Evolutionary conservation across 129 eudicot genomes (phyloP).

Genomic region (Flaveria brownii): DNA sequence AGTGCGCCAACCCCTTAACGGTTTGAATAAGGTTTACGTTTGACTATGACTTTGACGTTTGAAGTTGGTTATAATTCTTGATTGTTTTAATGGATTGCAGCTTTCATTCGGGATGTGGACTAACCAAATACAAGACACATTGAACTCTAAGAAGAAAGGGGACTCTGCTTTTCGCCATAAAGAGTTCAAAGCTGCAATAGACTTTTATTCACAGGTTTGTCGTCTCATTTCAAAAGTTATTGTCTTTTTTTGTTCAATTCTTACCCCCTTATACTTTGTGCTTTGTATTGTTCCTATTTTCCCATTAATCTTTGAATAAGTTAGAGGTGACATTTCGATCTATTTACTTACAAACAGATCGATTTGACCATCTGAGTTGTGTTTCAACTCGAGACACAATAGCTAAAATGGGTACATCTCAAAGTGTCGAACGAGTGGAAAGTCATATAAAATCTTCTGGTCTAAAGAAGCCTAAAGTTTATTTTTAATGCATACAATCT

Average conservation of each 20-base stretch:
- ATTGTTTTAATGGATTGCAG: slow-evolving; percentile 39
- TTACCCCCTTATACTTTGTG: background rate
- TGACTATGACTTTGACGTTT: slow-evolving; percentile 17
- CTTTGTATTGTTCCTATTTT: too few relatives aligned
- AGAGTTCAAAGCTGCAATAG: slow-evolving; percentile 76
- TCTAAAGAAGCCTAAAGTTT: too few relatives aligned
- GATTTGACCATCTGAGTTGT: too few relatives aligned
- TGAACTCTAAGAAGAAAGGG: slow-evolving; percentile 92
- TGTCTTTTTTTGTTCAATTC: background rate
- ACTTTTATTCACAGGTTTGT: slow-evolving; percentile 72
- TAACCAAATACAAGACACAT: slow-evolving; percentile 85
- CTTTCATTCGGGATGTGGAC: slow-evolving; percentile 98
- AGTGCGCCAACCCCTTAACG: background rate
- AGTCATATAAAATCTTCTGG: too few relatives aligned
- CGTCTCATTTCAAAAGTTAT: background rate
- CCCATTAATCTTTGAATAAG: too few relatives aligned
- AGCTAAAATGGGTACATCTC: too few relatives aligned
- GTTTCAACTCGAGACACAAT: too few relatives aligned
- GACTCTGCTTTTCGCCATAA: slow-evolving; percentile 86
- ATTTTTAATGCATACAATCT: background rate
- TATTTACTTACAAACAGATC: too few relatives aligned
- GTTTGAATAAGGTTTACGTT: background rate
- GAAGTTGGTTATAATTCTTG: slow-evolving; percentile 3
- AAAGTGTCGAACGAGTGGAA: too few relatives aligned
- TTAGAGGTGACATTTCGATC: too few relatives aligned